Evolutionary conservation across 2,329 filamentous ascomycete genomes (phyloP).

Genomic region (Arthrobotrys entomopaga): DNA sequence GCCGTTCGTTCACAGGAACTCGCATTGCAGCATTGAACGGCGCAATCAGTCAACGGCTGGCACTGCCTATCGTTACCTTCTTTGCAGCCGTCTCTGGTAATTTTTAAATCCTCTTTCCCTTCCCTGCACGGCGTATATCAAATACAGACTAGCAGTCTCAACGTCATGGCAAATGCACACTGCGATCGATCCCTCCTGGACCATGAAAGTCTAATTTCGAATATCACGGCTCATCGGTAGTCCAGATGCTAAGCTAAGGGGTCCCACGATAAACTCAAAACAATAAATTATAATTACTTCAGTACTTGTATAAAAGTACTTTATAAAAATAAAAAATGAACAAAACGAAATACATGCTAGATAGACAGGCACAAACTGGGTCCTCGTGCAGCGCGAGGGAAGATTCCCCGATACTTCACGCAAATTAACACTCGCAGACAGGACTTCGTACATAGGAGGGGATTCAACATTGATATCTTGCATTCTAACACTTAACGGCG

Average conservation of each 20-base stretch:
- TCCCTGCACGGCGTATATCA: conserved; percentile 42
- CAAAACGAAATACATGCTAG: conserved; percentile 3
- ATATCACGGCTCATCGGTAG: conserved; percentile 21
- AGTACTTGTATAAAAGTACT: background rate
- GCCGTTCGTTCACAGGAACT: conserved; percentile 8
- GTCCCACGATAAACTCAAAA: conserved; percentile 10
- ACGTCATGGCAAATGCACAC: conserved; percentile 33
- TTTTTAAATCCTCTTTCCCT: conserved; percentile 30
- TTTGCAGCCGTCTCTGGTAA: conserved; percentile 25
- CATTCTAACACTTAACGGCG: conserved; percentile 55
- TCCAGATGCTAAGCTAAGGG: background rate
- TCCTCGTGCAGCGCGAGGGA: conserved; percentile 23
- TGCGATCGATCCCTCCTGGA: conserved; percentile 35
- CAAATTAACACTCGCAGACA: conserved; percentile 42
- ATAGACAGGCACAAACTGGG: conserved; percentile 23
- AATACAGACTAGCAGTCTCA: conserved; percentile 23
- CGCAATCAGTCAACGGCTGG: conserved; percentile 41
- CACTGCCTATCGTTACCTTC: conserved; percentile 41
- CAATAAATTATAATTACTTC: background rate
- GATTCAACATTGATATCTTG: conserved; percentile 53
- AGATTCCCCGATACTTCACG: conserved; percentile 52
- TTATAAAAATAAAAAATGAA: conserved; percentile 12
- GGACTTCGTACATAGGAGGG: conserved; percentile 31
- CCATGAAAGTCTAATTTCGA: conserved; percentile 27
- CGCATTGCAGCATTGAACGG: background rate